Evolutionary conservation across 441 rosid species (phyloP).

Genomic region (Daphne laureola): DNA sequence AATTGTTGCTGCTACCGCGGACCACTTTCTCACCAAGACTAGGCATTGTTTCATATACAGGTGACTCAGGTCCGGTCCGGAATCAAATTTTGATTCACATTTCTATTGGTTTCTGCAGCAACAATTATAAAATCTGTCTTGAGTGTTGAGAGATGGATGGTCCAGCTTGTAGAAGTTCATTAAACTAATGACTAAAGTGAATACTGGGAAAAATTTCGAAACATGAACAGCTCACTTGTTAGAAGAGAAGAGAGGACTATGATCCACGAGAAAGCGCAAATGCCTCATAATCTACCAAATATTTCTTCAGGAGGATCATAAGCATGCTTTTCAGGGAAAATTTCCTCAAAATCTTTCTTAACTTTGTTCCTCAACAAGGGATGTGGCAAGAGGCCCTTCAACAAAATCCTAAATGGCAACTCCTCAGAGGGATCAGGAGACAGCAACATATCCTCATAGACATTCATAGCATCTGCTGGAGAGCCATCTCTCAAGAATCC

Average conservation of each 20-base stretch:
- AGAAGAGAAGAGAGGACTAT: neutral
- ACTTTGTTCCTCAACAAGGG: slow-evolving; percentile 89
- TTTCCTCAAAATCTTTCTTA: slow-evolving; percentile 90
- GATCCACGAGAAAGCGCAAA: neutral
- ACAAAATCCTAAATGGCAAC: slow-evolving; percentile 80
- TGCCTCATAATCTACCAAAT: slow-evolving; percentile 60
- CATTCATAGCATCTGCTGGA: slow-evolving; percentile 93
- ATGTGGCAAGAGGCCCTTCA: slow-evolving; percentile 85
- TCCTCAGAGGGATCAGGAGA: slow-evolving; percentile 94
- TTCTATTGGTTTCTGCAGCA: no score
- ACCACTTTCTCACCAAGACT: no score
- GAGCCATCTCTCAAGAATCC: slow-evolving; percentile 85
- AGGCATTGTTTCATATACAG: no score
- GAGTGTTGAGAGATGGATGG: no score
- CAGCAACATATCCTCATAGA: slow-evolving; percentile 91
- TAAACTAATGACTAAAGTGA: no score
- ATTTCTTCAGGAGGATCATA: slow-evolving; percentile 97
- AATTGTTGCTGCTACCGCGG: no score
- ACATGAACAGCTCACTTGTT: neutral
- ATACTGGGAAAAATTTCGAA: no score
- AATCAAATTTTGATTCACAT: no score
- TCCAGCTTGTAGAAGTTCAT: no score
- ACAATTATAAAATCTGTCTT: no score
- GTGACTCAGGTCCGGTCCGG: no score
- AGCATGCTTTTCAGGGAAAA: slow-evolving; percentile 85